These are phyloP conservation scores for Vaccinium myrtillus DNA, from an alignment of 148 eudicot species.

Conservation along the genomic window DNA sequence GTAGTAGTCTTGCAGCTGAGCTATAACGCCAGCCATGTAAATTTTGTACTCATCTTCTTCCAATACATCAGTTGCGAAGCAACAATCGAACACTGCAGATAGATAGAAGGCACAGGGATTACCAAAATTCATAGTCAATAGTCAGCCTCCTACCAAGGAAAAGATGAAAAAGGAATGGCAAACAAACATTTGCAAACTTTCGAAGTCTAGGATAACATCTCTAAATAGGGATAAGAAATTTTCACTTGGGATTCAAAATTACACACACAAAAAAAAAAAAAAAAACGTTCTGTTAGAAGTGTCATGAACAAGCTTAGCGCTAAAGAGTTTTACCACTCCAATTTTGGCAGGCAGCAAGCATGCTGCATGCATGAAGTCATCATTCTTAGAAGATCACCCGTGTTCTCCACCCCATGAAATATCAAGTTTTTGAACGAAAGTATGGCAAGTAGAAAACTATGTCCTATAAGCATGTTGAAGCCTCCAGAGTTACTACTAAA, in stretches of 20 bases:
- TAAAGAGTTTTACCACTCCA: not conserved
- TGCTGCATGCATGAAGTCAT: not conserved
- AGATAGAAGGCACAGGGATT: not conserved
- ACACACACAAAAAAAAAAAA: not conserved
- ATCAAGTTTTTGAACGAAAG: not conserved
- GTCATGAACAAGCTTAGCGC: not conserved
- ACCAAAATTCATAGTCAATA: slow-evolving; percentile 4
- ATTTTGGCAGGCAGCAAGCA: not conserved
- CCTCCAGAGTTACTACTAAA: not conserved
- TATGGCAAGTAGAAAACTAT: not conserved
- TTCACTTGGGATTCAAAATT: not conserved
- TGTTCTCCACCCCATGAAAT: not conserved
- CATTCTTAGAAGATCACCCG: not conserved
- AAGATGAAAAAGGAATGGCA: not conserved
- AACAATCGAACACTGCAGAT: slow-evolving; percentile 70
- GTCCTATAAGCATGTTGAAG: not conserved
- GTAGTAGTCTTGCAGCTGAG: slow-evolving; percentile 63
- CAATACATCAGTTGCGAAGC: slow-evolving; percentile 73
- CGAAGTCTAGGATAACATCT: not conserved
- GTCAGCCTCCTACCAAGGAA: not conserved
- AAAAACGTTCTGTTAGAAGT: not conserved
- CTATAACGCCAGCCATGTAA: slow-evolving; percentile 65
- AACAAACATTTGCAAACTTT: not conserved
- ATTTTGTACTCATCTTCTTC: slow-evolving; percentile 61
- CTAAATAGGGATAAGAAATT: not conserved